Evolutionary conservation across 805 yeast species (phyloP).

Genomic region (Lachancea lanzarotensis): DNA sequence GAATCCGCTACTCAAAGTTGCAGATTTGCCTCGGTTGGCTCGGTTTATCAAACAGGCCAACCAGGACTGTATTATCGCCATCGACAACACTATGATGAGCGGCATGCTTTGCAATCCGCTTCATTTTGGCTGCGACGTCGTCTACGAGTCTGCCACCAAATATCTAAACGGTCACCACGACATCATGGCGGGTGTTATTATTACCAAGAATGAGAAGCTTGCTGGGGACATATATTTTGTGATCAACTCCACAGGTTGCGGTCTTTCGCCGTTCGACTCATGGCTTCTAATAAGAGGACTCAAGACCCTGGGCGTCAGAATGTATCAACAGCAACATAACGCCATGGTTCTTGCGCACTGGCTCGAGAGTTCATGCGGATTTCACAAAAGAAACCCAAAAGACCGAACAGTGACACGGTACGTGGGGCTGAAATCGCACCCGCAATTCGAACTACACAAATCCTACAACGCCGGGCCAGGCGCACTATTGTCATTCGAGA

Average conservation of each 20-base stretch:
- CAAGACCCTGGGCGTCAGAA: conserved; percentile 78
- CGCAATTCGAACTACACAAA: conserved; percentile 72
- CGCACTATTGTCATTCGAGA: conserved; percentile 83
- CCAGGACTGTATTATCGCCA: conserved; percentile 68
- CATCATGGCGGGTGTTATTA: conserved; percentile 91
- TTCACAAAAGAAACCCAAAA: conserved; percentile 26
- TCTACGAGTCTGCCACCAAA: conserved; percentile 90
- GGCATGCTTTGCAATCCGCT: conserved; percentile 82
- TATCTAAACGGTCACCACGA: conserved; percentile 93
- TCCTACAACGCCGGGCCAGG: conserved; percentile 80
- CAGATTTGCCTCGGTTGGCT: conserved; percentile 67
- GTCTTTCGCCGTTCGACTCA: conserved; percentile 85
- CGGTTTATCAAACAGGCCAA: conserved; percentile 57
- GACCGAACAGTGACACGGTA: conserved; percentile 53
- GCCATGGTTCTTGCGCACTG: conserved; percentile 70
- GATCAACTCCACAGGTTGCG: conserved; percentile 87
- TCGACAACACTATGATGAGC: conserved; percentile 96
- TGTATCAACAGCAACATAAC: conserved; percentile 82
- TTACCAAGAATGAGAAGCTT: conserved; percentile 54
- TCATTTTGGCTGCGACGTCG: conserved; percentile 82
- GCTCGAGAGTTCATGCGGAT: conserved; percentile 54
- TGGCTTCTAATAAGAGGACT: conserved; percentile 87
- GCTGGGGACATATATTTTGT: conserved; percentile 68
- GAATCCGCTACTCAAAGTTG: conserved; percentile 84
- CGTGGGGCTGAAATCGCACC: conserved; percentile 78